Conservation (phyloP, 2,329 filamentous ascomycete genomes). For the Zymoseptoria ardabiliae region DNA sequence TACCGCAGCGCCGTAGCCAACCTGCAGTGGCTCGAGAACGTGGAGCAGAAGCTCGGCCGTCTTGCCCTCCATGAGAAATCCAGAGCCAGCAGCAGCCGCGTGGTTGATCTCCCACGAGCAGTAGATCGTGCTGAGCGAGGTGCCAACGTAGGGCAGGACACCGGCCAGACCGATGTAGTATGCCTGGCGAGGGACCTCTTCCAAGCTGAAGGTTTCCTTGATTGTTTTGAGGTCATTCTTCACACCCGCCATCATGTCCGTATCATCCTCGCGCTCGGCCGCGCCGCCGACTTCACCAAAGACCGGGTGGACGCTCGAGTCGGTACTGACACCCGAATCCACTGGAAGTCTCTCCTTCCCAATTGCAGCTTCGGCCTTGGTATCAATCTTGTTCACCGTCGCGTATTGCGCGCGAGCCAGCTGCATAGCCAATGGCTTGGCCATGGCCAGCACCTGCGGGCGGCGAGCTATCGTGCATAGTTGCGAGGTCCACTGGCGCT, state of each 20-base stretch:
- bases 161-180: conserved; percentile 45
- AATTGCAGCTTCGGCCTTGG: conserved; percentile 49
- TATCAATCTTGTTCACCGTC: conserved; percentile 44
- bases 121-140: conserved; percentile 73
- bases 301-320: conserved; percentile 44
- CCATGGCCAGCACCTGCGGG: conserved; percentile 22
- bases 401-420: conserved; percentile 14
- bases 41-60: conserved; percentile 65
- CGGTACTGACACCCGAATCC: conserved; percentile 53
- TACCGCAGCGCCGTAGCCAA: conserved; percentile 82
- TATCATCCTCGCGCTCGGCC: conserved; percentile 28
- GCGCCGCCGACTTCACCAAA: conserved; percentile 32
- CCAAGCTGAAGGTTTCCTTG: conserved; percentile 42
- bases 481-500: conserved; percentile 35
- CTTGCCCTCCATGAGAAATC: conserved; percentile 60
- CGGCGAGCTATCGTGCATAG: conserved; percentile 36
- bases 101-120: conserved; percentile 78
- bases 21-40: conserved; percentile 75
- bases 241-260: conserved; percentile 42
- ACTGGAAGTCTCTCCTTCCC: conserved; percentile 50
- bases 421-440: conserved; percentile 29
- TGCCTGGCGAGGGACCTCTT: conserved; percentile 41
- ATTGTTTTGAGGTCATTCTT: conserved; percentile 37
- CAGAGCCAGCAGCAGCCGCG: conserved; percentile 51
- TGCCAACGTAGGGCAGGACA: conserved; percentile 62